phyloP scores from a whole-genome alignment of 2,329 filamentous ascomycete species.

The Pseudogymnoascus sp. region DNA sequence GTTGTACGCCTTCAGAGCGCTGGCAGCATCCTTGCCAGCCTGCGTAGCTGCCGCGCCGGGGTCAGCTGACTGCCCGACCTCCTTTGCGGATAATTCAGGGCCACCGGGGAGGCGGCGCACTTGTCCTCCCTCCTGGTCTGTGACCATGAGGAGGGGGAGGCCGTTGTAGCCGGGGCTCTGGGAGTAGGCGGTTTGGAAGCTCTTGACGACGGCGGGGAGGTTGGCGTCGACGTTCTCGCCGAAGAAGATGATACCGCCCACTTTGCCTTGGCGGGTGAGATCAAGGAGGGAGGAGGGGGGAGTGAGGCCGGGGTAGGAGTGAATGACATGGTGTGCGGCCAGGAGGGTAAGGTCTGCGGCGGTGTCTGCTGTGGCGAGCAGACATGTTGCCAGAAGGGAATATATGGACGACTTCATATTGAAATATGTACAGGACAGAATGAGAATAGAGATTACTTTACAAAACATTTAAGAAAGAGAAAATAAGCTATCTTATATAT shows the following conservation, averaged over 20 bases:
- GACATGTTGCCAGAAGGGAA: background rate
- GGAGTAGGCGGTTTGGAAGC: conserved; percentile 24
- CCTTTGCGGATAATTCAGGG: conserved; percentile 23
- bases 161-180: conserved; percentile 20
- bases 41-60: conserved; percentile 19
- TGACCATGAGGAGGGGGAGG: conserved; percentile 27
- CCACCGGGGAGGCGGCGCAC: conserved; percentile 25
- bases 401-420: background rate
- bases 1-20: conserved; percentile 17
- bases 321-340: conserved; percentile 26
- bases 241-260: conserved; percentile 30
- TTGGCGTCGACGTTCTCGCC: conserved; percentile 26
- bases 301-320: conserved; percentile 26
- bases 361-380: background rate
- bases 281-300: conserved; percentile 24
- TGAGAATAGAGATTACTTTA: background rate
- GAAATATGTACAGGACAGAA: background rate
- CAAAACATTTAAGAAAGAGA: background rate
- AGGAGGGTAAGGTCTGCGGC: background rate
- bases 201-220: conserved; percentile 18
- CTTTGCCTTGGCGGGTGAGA: conserved; percentile 25
- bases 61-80: conserved; percentile 21
- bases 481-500: background rate
- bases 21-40: conserved; percentile 22
- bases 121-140: conserved; percentile 30